These are phyloP conservation scores for Staphylotrichum longicolle DNA, from an alignment of 495 filamentous ascomycete species.

Conservation along the genomic window DNA sequence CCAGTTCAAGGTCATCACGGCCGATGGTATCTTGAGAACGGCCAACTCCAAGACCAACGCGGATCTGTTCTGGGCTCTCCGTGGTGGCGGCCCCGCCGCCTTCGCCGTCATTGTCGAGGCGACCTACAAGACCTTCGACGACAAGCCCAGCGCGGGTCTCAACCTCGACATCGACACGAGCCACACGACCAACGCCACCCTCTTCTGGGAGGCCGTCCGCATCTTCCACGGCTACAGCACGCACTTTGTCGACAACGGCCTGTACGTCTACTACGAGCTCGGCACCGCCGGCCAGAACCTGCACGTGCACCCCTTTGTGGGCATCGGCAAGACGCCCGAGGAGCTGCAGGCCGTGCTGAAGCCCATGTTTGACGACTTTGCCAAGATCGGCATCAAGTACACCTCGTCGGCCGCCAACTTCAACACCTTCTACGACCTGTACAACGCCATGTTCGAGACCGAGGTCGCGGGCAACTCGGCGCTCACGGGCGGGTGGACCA, in stretches of 20 bases:
- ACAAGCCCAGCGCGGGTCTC: conserved; percentile 41
- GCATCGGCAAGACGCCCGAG: conserved; percentile 41
- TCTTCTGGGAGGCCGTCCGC: conserved; percentile 47
- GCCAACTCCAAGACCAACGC: conserved; percentile 50
- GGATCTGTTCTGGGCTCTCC: conserved; percentile 66
- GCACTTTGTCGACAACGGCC: conserved; percentile 39
- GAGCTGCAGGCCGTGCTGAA: conserved; percentile 43
- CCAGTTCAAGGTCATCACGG: conserved; percentile 56
- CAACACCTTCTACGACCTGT: conserved; percentile 47
- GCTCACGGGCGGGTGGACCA: conserved; percentile 48
- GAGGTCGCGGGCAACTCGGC: conserved; percentile 45
- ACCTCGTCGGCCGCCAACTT: conserved; percentile 35
- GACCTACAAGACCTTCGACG: conserved; percentile 49
- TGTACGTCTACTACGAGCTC: conserved; percentile 52
- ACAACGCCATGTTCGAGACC: conserved; percentile 47
- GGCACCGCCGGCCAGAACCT: conserved; percentile 29
- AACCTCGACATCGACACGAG: conserved; percentile 42
- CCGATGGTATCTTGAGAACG: conserved; percentile 52
- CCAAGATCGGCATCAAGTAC: conserved; percentile 38
- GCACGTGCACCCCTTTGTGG: conserved; percentile 46
- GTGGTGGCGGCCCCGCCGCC: conserved; percentile 57
- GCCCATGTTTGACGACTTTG: conserved; percentile 47
- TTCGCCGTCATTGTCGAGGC: conserved; percentile 57
- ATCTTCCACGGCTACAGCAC: conserved; percentile 48
- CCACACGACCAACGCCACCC: conserved; percentile 33